These are phyloP conservation scores for Acacia pycnantha DNA, from an alignment of 331 rosid species.

Conservation along the genomic window DNA sequence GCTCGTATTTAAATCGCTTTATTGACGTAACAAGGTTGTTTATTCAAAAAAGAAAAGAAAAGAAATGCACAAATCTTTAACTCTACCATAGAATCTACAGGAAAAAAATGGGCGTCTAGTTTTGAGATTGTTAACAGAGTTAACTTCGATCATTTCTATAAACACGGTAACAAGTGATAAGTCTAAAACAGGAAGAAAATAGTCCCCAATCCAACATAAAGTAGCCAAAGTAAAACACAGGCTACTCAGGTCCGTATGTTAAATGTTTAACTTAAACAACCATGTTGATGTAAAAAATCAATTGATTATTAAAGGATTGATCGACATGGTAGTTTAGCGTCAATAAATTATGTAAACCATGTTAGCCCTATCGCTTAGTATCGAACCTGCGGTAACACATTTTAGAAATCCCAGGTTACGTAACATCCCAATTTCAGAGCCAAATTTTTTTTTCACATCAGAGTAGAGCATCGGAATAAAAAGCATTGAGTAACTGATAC, in stretches of 20 bases:
- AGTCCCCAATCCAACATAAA: background rate
- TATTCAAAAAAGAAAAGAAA: background rate
- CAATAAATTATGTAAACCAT: background rate
- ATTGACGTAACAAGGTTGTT: background rate
- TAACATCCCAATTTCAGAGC: no score
- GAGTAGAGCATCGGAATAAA: no score
- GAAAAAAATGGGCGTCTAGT: constrained; percentile 2
- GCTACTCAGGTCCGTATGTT: background rate
- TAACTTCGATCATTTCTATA: background rate
- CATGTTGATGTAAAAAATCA: background rate
- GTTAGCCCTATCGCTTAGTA: background rate
- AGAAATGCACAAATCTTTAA: background rate
- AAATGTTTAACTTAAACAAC: constrained; percentile 7
- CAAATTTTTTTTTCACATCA: no score
- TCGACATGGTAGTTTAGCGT: background rate
- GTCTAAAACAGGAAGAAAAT: background rate
- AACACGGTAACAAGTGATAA: background rate
- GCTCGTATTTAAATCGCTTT: background rate
- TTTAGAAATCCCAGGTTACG: background rate
- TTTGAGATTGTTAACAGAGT: constrained; percentile 9
- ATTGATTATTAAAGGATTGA: background rate
- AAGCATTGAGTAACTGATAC: no score
- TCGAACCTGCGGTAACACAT: background rate
- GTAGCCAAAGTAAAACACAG: background rate
- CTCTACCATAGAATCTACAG: background rate